These are phyloP conservation scores for Malassezia dermatis DNA, from an alignment of 1,284 basidiomycete genomes.

Conservation along the genomic window DNA sequence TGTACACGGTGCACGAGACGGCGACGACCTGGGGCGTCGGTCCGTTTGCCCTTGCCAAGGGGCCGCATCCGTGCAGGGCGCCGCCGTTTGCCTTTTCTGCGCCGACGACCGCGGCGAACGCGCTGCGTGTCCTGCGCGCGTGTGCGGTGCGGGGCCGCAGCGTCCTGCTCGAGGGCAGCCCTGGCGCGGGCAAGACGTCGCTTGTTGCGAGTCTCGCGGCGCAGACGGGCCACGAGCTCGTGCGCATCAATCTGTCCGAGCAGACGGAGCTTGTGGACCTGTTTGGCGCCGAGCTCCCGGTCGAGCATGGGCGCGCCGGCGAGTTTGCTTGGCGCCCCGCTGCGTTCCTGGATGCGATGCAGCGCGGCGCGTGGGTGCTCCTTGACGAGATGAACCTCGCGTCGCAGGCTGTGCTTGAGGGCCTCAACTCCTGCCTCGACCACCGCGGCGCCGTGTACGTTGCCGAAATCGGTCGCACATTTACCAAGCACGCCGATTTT, in stretches of 20 bases:
- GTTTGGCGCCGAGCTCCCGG: constrained; percentile 90
- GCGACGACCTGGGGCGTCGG: constrained; percentile 58
- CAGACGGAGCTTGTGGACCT: constrained; percentile 95
- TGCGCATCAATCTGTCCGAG: constrained; percentile 96
- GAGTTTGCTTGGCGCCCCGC: constrained; percentile 97
- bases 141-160: constrained; percentile 75
- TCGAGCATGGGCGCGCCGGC: constrained; percentile 79
- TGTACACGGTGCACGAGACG: constrained; percentile 46
- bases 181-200: constrained; percentile 98
- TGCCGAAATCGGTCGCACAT: constrained; percentile 84
- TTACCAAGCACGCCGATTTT: constrained; percentile 78
- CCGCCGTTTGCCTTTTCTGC: constrained; percentile 49
- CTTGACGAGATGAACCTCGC: constrained; percentile 98
- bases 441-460: constrained; percentile 91
- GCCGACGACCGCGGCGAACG: constrained; percentile 78
- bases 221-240: constrained; percentile 66
- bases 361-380: constrained; percentile 67
- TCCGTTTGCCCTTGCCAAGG: constrained; percentile 63
- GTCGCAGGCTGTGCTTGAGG: constrained; percentile 81
- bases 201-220: constrained; percentile 78
- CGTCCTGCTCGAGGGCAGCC: constrained; percentile 89
- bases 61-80: constrained; percentile 45
- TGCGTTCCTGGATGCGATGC: constrained; percentile 84
- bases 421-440: constrained; percentile 90
- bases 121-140: constrained; percentile 77